Base-by-base conservation (phyloP, 768 basidiomycete species). In the Podaxis sp. region DNA sequence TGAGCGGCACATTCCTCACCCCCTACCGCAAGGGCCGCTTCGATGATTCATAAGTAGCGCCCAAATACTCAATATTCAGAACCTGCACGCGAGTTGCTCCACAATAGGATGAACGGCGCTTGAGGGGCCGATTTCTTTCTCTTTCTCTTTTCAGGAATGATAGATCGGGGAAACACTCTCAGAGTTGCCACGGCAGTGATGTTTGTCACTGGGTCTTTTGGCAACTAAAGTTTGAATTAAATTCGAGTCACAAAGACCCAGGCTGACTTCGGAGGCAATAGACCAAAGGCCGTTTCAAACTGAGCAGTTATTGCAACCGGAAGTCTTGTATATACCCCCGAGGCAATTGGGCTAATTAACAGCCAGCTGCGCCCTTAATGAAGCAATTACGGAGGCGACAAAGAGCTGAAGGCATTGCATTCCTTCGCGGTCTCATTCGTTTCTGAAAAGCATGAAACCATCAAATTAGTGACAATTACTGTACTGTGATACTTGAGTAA, bases 251-350 rank as follows among this genome's bases (percentile, higher is more conserved):
- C 54, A 24, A 38, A 38, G 27, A n/a, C 43, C 19, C n/a, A 46
- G 40, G 40, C 24, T 38, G 49, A 24, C 51, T 12, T 19, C 59
- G 51, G 59, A 27, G 13, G 59, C 59, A 60, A 33, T 60, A 60
- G 25, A 53, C 12, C 22, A 52, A 27, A 27, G 22, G 25, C 25
- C 15, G 43, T n/a, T 33, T 43, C 15, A 17, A 60, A 53, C 41
- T n/a, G 15, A 37, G 9, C 29, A 22, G 13, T n/a, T 13, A 12
- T 15, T 24, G 4, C 29, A 33, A 19, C 38, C 22, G 54, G 25
- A 53, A 43, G 5, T 59, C 58, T 51, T 25, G 37, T 38, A 29
- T 29, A 24, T n/a, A 60, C 51, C 51, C 24, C 59, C 54, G 36
- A 56, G 55, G 17, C 12, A 53, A 60, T 46, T 41, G 38, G 43